Base-by-base conservation (phyloP, 2,329 filamentous ascomycete genomes). In the Aspergillus aculeatus region DNA sequence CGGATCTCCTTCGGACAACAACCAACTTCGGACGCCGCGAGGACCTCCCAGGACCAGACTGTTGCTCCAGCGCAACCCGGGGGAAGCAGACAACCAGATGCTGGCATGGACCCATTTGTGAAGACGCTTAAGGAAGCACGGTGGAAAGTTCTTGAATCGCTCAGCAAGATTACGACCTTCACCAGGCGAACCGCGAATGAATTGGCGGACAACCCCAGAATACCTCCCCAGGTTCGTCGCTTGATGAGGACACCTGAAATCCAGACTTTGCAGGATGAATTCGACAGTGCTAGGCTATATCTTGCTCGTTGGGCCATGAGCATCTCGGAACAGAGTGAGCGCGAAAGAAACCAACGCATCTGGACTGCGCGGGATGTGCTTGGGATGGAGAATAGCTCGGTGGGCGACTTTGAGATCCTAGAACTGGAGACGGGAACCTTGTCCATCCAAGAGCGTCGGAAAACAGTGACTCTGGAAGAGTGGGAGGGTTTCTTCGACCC, bases 261-360 rank as follows among this genome's bases (percentile, higher is more conserved):
- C 0, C 93, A 97, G 78, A 97, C 91, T 0, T 76, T 99, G 23
- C 93, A 97, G 72, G 93, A 98, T 61, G 96, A 99, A 72, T 99
- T 97, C 68, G 96, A 99, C 79, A 96, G 92, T 69, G 95, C 96
- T 4, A 86, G 95, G 64, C 83, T 99, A 61, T 99, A 99, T 72
- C 83, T 99, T 44, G 95, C 95, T 23, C 84, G 95, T 64, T 99
- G 95, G 95, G 95, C 95, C 2, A 98, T 99, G 95, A 92, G 92
- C 7, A 96, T 99, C 64, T 93, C 95, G 0, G 96, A 99, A 74
- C 95, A 99, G 78, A 94, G 93, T 69, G 95, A 99, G 71, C 84
- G 87, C 44, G 95, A 99, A 68, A 83, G 89, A 24, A 90, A 87
- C 54, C 89, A 93, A 74, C 83, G 93, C 50, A 93, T 96, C 71